phyloP scores from a whole-genome alignment of 208 protist genomes.

The Trypanosoma melophagium region DNA sequence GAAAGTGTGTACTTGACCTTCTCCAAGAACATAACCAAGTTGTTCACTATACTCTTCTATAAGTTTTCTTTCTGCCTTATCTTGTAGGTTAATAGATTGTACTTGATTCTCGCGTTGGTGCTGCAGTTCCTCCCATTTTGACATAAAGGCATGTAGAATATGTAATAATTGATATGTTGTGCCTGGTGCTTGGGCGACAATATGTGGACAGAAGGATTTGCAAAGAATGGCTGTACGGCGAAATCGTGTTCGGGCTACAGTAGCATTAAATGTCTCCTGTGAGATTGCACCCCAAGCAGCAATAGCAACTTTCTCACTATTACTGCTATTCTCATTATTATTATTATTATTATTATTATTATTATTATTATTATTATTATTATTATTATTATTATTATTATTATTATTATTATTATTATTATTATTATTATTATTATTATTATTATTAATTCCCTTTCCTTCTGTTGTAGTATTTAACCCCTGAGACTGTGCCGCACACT shows the following conservation, averaged over 20 bases:
- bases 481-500: slow-evolving; percentile 20
- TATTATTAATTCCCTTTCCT: background rate
- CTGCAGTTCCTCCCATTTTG: slow-evolving; percentile 24
- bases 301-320: slow-evolving; percentile 9
- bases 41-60: slow-evolving; percentile 29
- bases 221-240: slow-evolving; percentile 67
- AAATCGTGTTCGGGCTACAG: slow-evolving; percentile 57
- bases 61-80: slow-evolving; percentile 20
- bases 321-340: background rate
- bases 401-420: background rate
- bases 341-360: background rate
- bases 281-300: slow-evolving; percentile 37
- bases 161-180: slow-evolving; percentile 36
- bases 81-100: too few relatives aligned
- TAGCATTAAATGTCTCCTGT: slow-evolving; percentile 45
- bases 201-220: slow-evolving; percentile 61
- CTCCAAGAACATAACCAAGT: slow-evolving; percentile 43
- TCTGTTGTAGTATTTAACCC: background rate
- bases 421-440: background rate
- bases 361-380: background rate
- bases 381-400: background rate
- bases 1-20: slow-evolving; percentile 44
- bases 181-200: slow-evolving; percentile 55
- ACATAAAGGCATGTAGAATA: slow-evolving; percentile 29
- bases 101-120: too few relatives aligned